A percentile compares a stretch with the other conserved stretches of the same genome.
phyloP scores from a whole-genome alignment of 257 asterid species.

The Solanum chilense region DNA sequence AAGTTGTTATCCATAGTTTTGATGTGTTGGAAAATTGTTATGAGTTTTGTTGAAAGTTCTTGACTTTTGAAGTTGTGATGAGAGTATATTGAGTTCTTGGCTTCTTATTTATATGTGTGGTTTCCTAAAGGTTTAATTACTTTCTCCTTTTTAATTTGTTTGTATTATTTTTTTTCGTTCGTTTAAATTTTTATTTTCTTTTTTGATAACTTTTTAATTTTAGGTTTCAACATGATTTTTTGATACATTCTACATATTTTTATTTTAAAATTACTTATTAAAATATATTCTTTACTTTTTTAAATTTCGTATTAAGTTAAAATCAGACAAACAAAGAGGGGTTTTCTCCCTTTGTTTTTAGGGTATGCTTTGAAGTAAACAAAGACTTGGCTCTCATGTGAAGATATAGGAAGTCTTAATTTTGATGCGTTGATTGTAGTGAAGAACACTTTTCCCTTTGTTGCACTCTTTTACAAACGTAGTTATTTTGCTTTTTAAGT shows the following conservation, averaged over 20 bases:
- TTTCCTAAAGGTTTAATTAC: background rate
- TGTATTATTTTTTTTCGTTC: too few species aligned
- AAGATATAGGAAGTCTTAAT: slow-evolving; percentile 15
- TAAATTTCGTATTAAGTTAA: too few species aligned
- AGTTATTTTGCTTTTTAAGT: background rate
- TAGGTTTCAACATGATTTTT: background rate
- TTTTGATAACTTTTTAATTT: too few species aligned
- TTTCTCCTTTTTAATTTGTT: too few species aligned
- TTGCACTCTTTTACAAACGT: background rate
- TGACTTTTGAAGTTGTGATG: background rate
- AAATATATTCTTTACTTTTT: too few species aligned
- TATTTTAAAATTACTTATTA: too few species aligned
- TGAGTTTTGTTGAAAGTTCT: background rate
- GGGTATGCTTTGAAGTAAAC: slow-evolving; percentile 18
- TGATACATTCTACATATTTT: too few species aligned
- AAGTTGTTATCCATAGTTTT: background rate
- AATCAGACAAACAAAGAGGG: too few species aligned
- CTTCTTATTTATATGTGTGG: background rate
- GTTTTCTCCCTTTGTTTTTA: background rate
- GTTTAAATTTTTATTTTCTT: fast-evolving
- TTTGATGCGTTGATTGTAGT: slow-evolving; percentile 25
- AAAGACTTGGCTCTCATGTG: slow-evolving; percentile 19
- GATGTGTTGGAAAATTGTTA: background rate
- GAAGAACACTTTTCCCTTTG: slow-evolving; percentile 20
- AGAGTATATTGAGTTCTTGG: background rate